Evolutionary conservation across 768 basidiomycete species (phyloP), one percentile per base, ranked within the genome.

Genomic region (Lentinula guzmanii): DNA sequence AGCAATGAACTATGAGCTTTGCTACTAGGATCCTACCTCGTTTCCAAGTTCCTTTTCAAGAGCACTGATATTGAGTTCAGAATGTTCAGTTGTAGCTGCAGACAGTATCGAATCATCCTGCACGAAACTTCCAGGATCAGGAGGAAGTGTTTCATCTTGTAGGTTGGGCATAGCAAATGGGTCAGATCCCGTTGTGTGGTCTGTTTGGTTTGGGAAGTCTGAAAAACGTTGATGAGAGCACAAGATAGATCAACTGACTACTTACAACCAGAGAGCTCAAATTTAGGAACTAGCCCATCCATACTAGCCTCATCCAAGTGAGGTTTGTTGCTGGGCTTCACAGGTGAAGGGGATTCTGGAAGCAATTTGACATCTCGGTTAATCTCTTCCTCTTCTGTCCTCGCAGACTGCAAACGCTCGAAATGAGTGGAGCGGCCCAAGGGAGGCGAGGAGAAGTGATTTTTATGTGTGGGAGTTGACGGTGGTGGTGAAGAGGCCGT

Each of bases 311-410:
- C 53, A 8, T 50, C 21, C 33, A 46, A 21, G 39, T 60, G 64
- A 11, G 65, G 58, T 63, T 75, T 78, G 15, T 75, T 31, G 21
- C 21, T 52, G n/a, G 41, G 41, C 48, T 61, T 61, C 6, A 61
- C 70, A 1, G 80, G 81, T 16, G 78, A 81, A 5, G 82, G 82
- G 3, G 81, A 82, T 0, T 80, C 79, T 33, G 82, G 81, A 10
- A 81, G 71, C 72, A 77, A 76, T 35, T 70, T 70, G 15, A 79
- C 69, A 58, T 81, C 79, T 52, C 69, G 68, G 15, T 78, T 80
- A 5, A 74, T 68, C 33, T 76, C 73, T 6, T 66, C 68, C 1
- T 58, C 37, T 4, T 67, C 65, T 35, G 61, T 63, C 33, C 46
- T 42, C 39, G 69, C 69, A 39, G 72, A 68, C 39, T 48, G 70